These are phyloP conservation scores for Aciculoconidium aculeatum DNA, from an alignment of 805 yeast genomes.

Conservation along the genomic window DNA sequence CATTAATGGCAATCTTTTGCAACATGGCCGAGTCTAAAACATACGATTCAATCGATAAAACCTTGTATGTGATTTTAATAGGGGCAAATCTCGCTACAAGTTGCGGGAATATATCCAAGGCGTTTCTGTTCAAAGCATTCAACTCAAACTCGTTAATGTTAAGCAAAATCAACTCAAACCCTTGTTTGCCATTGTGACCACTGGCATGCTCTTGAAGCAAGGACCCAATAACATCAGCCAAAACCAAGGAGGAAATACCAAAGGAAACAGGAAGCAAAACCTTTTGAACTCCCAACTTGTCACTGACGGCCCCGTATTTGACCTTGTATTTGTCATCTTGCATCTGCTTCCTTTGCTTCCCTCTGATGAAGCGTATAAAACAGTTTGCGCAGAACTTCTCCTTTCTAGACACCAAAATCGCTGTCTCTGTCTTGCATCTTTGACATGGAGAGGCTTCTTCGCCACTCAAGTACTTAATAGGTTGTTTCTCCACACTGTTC, in stretches of 20 bases:
- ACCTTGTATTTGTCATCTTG: constrained; percentile 67
- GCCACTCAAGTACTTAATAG: constrained; percentile 14
- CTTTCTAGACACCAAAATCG: constrained; percentile 49
- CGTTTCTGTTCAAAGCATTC: constrained; percentile 11
- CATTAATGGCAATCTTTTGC: constrained; percentile 25
- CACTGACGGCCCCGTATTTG: constrained; percentile 44
- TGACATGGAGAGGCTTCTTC: constrained; percentile 27
- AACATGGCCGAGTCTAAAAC: constrained; percentile 23
- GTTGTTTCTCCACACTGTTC: constrained; percentile 6
- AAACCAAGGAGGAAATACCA: constrained; percentile 61
- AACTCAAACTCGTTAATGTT: constrained; percentile 37
- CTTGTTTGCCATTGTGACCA: constrained; percentile 61
- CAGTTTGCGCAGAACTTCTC: constrained; percentile 64
- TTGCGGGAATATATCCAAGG: constrained; percentile 13
- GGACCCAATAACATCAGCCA: constrained; percentile 60
- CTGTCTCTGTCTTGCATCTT: constrained; percentile 42
- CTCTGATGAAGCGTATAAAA: constrained; percentile 64
- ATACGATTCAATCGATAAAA: constrained; percentile 38
- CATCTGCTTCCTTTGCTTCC: constrained; percentile 80
- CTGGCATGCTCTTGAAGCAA: constrained; percentile 55
- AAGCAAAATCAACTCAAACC: constrained; percentile 55
- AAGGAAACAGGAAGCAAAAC: constrained; percentile 60
- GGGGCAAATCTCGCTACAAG: constrained; percentile 15
- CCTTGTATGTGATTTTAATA: constrained; percentile 29
- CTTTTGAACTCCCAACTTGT: constrained; percentile 29